Evolutionary conservation across 2,329 filamentous ascomycete species (phyloP).

Genomic region (Thelonectria discophora): DNA sequence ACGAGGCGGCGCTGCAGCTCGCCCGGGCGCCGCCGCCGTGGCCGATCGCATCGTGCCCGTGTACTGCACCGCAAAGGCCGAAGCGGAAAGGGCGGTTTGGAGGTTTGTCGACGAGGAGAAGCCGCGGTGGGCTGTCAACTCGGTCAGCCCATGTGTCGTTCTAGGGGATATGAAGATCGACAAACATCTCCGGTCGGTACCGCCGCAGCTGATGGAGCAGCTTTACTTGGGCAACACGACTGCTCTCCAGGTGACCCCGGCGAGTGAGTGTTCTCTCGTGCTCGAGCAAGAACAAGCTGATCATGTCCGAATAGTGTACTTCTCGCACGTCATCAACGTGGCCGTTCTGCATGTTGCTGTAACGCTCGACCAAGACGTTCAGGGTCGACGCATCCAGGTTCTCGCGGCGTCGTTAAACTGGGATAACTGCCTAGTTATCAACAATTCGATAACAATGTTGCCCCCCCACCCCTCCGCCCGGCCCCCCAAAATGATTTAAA

Average conservation of each 20-base stretch:
- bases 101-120: conserved; percentile 32
- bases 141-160: conserved; percentile 28
- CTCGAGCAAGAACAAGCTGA: not conserved
- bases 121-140: conserved; percentile 31
- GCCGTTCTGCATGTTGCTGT: conserved; percentile 34
- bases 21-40: conserved; percentile 35
- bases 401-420: conserved; percentile 29
- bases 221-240: conserved; percentile 29
- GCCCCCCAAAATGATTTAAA: too few relatives aligned
- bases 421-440: conserved; percentile 31
- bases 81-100: conserved; percentile 36
- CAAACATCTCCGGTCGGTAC: conserved; percentile 29
- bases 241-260: conserved; percentile 9
- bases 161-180: conserved; percentile 24
- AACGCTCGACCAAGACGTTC: conserved; percentile 25
- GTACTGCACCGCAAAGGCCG: conserved; percentile 24
- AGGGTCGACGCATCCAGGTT: conserved; percentile 24
- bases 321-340: conserved; percentile 32
- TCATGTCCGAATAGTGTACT: conserved; percentile 28
- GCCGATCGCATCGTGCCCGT: conserved; percentile 20
- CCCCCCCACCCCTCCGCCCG: too few relatives aligned
- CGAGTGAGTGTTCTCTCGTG: conserved; percentile 18
- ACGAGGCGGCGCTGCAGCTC: conserved; percentile 20
- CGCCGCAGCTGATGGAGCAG: conserved; percentile 32
- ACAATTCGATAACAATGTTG: too few relatives aligned